Conservation (phyloP, 306 rosid species). For the Pachyrhizus erosus region DNA sequence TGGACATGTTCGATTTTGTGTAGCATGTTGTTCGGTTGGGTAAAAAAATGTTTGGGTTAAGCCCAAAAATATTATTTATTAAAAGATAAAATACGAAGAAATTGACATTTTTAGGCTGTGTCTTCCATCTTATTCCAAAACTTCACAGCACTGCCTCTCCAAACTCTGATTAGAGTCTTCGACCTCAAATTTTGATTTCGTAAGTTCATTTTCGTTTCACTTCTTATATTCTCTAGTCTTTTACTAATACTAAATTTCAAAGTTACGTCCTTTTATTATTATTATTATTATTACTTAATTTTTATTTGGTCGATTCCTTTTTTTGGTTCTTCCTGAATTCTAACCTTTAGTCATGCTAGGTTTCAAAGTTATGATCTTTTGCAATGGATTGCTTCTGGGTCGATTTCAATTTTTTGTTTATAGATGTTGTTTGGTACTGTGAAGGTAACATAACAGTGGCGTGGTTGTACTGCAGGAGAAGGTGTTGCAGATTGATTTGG, state of each 20-base stretch:
- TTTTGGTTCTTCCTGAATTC: neutral
- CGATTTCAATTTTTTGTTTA: neutral
- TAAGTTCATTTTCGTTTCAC: neutral
- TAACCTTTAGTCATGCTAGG: neutral
- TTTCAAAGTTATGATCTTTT: conserved; percentile 31
- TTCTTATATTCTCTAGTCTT: neutral
- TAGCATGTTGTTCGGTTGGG: neutral
- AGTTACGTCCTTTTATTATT: neutral
- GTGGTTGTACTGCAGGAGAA: conserved; percentile 36
- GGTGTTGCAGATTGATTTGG: conserved; percentile 44
- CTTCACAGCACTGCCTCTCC: neutral
- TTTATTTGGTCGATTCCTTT: conserved; percentile 4
- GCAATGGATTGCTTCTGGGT: conserved; percentile 7
- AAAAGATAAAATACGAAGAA: neutral
- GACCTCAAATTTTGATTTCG: conserved; percentile 1
- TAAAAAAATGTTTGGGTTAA: neutral
- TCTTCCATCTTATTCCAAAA: neutral
- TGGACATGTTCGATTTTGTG: neutral
- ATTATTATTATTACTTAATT: neutral
- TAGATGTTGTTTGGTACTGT: neutral
- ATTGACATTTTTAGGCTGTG: neutral
- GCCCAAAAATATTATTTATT: neutral
- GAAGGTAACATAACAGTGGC: neutral
- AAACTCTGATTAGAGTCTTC: conserved; percentile 19
- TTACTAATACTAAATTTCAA: neutral